A percentile compares a stretch with the other conserved stretches of the same genome.
phyloP scores from a whole-genome alignment of 1,284 basidiomycete species.

The Ustilago tritici region DNA sequence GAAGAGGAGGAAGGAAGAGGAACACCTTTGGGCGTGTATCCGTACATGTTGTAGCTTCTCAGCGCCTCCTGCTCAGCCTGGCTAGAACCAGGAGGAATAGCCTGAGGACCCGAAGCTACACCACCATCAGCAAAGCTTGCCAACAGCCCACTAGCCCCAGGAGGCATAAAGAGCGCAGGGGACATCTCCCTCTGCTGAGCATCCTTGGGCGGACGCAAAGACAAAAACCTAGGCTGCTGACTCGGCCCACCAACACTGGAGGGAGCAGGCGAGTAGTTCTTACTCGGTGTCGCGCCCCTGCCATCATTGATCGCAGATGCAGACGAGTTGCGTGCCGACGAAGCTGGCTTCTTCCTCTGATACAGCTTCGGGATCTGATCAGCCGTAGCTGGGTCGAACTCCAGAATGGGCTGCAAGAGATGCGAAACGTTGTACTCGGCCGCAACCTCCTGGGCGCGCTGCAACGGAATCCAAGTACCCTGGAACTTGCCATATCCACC shows the following conservation, averaged over 20 bases:
- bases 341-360: constrained; percentile 49
- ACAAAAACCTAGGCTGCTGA: constrained; percentile 62
- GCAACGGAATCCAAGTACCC: constrained; percentile 82
- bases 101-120: constrained; percentile 21
- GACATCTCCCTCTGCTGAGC: constrained; percentile 41
- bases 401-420: constrained; percentile 66
- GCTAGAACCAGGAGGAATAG: constrained; percentile 61
- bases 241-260: constrained; percentile 47
- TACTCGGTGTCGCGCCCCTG: constrained; percentile 29
- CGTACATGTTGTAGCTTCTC: constrained; percentile 54
- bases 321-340: constrained; percentile 55
- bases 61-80: constrained; percentile 55
- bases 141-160: constrained; percentile 51
- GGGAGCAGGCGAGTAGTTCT: constrained; percentile 39
- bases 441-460: constrained; percentile 65
- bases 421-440: constrained; percentile 67
- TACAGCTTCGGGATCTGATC: constrained; percentile 58
- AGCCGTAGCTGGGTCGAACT: constrained; percentile 65
- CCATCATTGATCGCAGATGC: constrained; percentile 45
- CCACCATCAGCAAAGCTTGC: constrained; percentile 22
- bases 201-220: constrained; percentile 56
- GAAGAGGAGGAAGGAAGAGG: constrained; percentile 45
- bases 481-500: constrained; percentile 99
- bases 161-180: constrained; percentile 49
- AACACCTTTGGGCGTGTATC: constrained; percentile 61